These are phyloP conservation scores for Herpetomonas samuelpessoai DNA, from an alignment of 208 protist species.

Conservation along the genomic window DNA sequence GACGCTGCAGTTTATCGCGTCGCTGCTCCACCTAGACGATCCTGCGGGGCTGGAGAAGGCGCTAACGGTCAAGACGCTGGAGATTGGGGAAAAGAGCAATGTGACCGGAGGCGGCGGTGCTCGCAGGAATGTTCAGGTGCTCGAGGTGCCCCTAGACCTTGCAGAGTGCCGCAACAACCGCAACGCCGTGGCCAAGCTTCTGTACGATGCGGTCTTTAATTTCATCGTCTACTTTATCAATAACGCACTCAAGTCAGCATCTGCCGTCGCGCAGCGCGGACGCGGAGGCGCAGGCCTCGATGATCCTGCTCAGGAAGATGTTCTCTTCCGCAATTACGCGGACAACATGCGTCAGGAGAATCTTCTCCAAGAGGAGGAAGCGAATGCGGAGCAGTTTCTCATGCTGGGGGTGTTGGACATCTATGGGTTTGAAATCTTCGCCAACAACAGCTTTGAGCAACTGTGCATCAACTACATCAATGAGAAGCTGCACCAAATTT, in stretches of 20 bases:
- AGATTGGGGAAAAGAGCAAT: constrained; percentile 32
- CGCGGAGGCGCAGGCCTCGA: neutral
- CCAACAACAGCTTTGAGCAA: constrained; percentile 97
- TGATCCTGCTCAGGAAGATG: neutral
- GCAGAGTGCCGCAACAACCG: constrained; percentile 85
- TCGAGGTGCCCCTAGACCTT: constrained; percentile 61
- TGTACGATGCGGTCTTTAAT: constrained; percentile 95
- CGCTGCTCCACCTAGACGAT: constrained; percentile 50
- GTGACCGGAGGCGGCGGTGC: neutral
- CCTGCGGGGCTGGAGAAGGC: constrained; percentile 36
- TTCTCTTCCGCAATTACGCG: neutral
- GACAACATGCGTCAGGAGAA: neutral
- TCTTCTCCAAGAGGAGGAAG: neutral
- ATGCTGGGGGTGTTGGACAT: constrained; percentile 95
- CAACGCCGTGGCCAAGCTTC: constrained; percentile 94
- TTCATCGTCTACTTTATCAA: constrained; percentile 96
- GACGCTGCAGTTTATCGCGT: constrained; percentile 45
- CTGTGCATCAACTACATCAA: constrained; percentile 99
- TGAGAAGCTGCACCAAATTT: constrained; percentile 99
- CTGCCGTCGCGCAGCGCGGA: neutral
- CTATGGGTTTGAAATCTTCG: constrained; percentile 97
- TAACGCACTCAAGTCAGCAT: constrained; percentile 53
- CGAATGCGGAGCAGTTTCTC: constrained; percentile 46
- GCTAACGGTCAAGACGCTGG: constrained; percentile 63
- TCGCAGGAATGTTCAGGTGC: constrained; percentile 30